Evolutionary conservation across 164 flowering plant species (phyloP), one percentile per base, ranked within the genome.

Genomic region (Kalanchoe fedtschenkoi): DNA sequence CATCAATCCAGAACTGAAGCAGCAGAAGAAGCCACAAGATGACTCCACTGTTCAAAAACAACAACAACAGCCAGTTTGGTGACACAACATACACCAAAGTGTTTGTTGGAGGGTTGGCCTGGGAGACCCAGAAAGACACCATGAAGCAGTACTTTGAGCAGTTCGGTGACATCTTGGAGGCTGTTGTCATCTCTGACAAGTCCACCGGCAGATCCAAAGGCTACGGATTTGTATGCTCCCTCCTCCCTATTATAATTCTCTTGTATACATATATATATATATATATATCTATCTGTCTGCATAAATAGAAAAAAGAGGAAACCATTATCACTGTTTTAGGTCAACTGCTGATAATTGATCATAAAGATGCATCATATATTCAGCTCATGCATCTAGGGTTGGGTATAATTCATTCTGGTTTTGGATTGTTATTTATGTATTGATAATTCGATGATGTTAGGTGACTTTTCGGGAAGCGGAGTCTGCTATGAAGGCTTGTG

Each of bases 41-140:
- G 8, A 47, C 30, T 35, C n/a, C 56, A 21, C 21, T 54, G n/a
- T n/a, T n/a, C n/a, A n/a, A 74, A 80, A 75, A 79, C 88, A 62
- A 77, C 80, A 17, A 75, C 74, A 76, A 76, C 41, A 72, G 76
- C 24, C 90, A 80, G 69, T 86, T 88, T 65, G 97, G 95, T 28
- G 97, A 91, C 58, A 91, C 97, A 29, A 91, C 97, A 0, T 86
- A 82, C 75, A 91, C 98, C 13, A 91, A 91, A 65, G 95, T 91
- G 67, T 91, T 91, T 72, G 98, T 89, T 34, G 98, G 98, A 37
- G 98, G 98, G 0, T 75, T 91, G 67, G 97, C 97, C 19, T 91
- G 96, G 96, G 96, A 91, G 66, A 91, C 97, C 17, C 95, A 88
- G 61, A 91, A 77, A 65, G 92, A 89, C 33, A 84, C 95, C 61